Conservation (phyloP, 2,329 filamentous ascomycete genomes). For the Claviceps monticola region DNA sequence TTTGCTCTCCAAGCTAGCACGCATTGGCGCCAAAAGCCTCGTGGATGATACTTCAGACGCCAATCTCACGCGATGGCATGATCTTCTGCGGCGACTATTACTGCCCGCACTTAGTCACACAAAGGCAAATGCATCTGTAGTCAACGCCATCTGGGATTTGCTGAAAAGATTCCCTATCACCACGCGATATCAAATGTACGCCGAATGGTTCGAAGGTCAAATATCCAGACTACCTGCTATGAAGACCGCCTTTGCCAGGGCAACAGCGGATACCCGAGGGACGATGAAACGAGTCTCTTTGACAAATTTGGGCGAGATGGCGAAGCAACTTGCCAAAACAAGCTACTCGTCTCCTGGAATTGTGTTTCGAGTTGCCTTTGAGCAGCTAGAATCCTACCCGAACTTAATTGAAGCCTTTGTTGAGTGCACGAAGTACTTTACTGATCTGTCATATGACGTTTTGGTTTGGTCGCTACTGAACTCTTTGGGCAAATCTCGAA, state of each 20-base stretch:
- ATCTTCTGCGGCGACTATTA: slow-evolving; percentile 70
- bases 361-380: slow-evolving; percentile 78
- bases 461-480: slow-evolving; percentile 86
- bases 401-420: slow-evolving; percentile 93
- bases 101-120: slow-evolving; percentile 79
- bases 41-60: slow-evolving; percentile 51
- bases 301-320: slow-evolving; percentile 76
- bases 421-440: slow-evolving; percentile 89
- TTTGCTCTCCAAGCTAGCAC: slow-evolving; percentile 68
- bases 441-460: slow-evolving; percentile 81
- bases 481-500: slow-evolving; percentile 48
- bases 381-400: slow-evolving; percentile 84
- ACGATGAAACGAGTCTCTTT: slow-evolving; percentile 82
- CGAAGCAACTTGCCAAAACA: slow-evolving; percentile 79
- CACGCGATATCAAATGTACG: slow-evolving; percentile 75
- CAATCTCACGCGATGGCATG: slow-evolving; percentile 70
- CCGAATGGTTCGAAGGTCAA: slow-evolving; percentile 78
- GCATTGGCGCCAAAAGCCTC: slow-evolving; percentile 69
- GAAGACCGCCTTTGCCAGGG: slow-evolving; percentile 61
- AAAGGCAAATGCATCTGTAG: slow-evolving; percentile 67
- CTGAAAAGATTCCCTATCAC: slow-evolving; percentile 64
- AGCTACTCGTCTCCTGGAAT: slow-evolving; percentile 81
- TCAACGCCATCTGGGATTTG: slow-evolving; percentile 77
- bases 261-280: slow-evolving; percentile 65
- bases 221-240: slow-evolving; percentile 67